These are phyloP conservation scores for Colletotrichum navitas DNA, from an alignment of 2,329 filamentous ascomycete species.

Conservation along the genomic window DNA sequence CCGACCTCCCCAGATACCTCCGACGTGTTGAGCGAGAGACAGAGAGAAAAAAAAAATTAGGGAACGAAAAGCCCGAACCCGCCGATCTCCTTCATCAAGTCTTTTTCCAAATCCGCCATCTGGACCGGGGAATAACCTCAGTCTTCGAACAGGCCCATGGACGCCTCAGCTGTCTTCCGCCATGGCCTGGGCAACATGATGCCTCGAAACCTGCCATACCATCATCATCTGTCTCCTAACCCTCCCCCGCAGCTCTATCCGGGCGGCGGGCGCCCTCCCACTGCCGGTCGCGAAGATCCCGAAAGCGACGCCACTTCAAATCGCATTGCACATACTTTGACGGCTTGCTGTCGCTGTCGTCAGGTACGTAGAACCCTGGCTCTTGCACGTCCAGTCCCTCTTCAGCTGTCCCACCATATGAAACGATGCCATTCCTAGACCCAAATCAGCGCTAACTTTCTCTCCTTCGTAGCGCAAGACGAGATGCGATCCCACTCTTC, in stretches of 20 bases:
- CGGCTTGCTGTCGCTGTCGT: conserved; percentile 83
- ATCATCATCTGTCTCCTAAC: conserved; percentile 43
- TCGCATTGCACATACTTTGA: conserved; percentile 82
- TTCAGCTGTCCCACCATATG: conserved; percentile 14
- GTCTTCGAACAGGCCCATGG: conserved; percentile 59
- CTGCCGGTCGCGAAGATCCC: conserved; percentile 53
- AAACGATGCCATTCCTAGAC: conserved; percentile 11
- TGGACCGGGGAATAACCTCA: conserved; percentile 31
- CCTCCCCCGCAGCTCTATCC: conserved; percentile 46
- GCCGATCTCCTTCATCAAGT: not conserved
- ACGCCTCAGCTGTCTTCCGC: conserved; percentile 70
- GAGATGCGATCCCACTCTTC: conserved; percentile 91
- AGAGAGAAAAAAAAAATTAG: not conserved
- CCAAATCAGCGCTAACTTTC: conserved; percentile 33
- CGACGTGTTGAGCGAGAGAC: conserved; percentile 7
- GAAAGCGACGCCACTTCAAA: conserved; percentile 66
- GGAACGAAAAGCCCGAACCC: not conserved
- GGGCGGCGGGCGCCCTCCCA: conserved; percentile 49
- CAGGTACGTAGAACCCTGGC: conserved; percentile 67
- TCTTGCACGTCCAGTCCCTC: conserved; percentile 2
- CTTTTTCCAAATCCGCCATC: not conserved
- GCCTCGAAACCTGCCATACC: conserved; percentile 44
- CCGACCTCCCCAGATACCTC: not conserved
- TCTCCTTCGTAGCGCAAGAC: conserved; percentile 81
- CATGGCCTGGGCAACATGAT: conserved; percentile 57